phyloP scores from a whole-genome alignment of 345 rosid genomes.

The Dimocarpus longan region DNA sequence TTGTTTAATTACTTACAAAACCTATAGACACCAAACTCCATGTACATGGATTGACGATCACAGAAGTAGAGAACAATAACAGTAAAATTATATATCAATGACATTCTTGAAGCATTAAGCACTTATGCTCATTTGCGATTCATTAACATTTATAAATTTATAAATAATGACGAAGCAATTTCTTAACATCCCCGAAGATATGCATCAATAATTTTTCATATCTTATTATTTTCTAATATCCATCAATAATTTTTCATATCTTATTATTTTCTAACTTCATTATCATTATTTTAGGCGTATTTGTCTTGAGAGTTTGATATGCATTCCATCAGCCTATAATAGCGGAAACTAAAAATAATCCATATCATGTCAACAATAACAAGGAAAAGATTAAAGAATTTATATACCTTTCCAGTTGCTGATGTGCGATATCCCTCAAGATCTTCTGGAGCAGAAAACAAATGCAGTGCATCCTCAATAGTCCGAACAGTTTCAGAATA shows the following conservation, averaged over 20 bases:
- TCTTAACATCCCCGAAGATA: not conserved
- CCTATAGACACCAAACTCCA: not conserved
- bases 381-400: slow-evolving; percentile 5
- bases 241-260: not conserved
- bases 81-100: not conserved
- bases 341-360: not conserved
- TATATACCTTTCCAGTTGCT: slow-evolving; percentile 75
- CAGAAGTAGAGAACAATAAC: not conserved
- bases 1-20: not conserved
- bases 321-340: not conserved
- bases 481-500: slow-evolving; percentile 65
- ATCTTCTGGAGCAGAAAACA: slow-evolving; percentile 76
- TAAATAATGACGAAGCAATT: not conserved
- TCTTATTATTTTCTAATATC: not conserved
- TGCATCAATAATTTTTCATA: not conserved
- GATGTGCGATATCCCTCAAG: slow-evolving; percentile 89
- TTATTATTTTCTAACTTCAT: not conserved
- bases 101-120: not conserved
- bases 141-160: not conserved
- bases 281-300: not conserved
- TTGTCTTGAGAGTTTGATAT: not conserved
- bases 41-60: not conserved
- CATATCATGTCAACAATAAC: not conserved
- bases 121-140: not conserved
- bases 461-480: slow-evolving; percentile 83